These are phyloP conservation scores for Sugiyamaella americana DNA, from an alignment of 805 yeast genomes.

Conservation along the genomic window DNA sequence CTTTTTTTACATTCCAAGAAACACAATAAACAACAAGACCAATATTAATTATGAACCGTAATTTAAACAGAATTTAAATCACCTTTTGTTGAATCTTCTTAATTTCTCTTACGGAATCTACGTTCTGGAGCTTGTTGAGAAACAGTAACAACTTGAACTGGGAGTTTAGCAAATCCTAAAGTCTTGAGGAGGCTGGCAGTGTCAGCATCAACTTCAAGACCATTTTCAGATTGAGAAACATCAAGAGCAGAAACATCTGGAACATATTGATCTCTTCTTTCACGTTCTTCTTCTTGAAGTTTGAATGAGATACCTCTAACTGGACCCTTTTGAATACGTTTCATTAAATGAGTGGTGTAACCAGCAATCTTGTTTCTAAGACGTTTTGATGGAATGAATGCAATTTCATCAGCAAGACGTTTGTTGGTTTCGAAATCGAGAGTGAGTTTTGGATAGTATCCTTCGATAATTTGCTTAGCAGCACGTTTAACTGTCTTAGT, in stretches of 20 bases:
- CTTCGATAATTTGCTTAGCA: conserved; percentile 98
- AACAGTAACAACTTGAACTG: conserved; percentile 77
- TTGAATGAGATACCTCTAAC: conserved; percentile 99
- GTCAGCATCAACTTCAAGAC: conserved; percentile 94
- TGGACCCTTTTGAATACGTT: conserved; percentile 99
- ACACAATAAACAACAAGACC: conserved; percentile 1
- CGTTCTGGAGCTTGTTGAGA: conserved; percentile 66
- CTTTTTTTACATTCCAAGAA: background rate
- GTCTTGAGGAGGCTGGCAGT: conserved; percentile 92
- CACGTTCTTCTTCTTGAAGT: conserved; percentile 99
- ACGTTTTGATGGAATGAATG: conserved; percentile 98
- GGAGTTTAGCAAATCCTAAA: conserved; percentile 69
- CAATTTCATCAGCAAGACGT: conserved; percentile 97
- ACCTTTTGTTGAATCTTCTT: conserved; percentile 25
- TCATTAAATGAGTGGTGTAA: conserved; percentile 99
- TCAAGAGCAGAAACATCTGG: conserved; percentile 99
- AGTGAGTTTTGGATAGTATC: conserved; percentile 99
- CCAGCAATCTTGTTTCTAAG: conserved; percentile 99
- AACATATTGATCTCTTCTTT: conserved; percentile 99
- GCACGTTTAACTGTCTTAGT: conserved; percentile 99
- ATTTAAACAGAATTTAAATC: conserved; percentile 4
- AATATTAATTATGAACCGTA: conserved; percentile 3
- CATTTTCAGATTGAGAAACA: conserved; percentile 92
- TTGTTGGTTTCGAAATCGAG: conserved; percentile 99
- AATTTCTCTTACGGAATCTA: conserved; percentile 90